These are phyloP conservation scores for Phytopythium sindhum DNA, from an alignment of 352 stramenopile genomes.

Conservation along the genomic window DNA sequence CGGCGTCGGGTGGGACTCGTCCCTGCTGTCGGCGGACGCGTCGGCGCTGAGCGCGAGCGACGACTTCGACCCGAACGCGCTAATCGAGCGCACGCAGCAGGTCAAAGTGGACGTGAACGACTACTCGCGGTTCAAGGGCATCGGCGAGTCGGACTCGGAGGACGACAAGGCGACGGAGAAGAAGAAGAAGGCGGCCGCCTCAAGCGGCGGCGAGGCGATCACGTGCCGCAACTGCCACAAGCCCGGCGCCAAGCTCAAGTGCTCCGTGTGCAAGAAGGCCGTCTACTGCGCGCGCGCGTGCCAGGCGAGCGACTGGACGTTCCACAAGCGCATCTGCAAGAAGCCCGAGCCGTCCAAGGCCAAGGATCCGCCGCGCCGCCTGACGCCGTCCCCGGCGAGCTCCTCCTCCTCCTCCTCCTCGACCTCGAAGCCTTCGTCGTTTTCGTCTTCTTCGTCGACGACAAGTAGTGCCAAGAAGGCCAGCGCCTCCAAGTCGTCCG, in stretches of 20 bases:
- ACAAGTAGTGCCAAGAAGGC: conserved; percentile 17
- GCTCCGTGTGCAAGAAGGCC: conserved; percentile 84
- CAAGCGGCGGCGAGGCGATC: conserved; percentile 4
- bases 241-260: conserved; percentile 76
- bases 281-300: conserved; percentile 78
- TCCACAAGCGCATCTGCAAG: conserved; percentile 88
- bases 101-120: conserved; percentile 76
- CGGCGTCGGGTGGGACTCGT: conserved; percentile 7
- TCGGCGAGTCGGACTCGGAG: conserved; percentile 48
- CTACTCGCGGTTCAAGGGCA: conserved; percentile 85
- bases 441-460: conserved; percentile 12
- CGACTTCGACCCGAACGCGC: conserved; percentile 31
- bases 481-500: conserved; percentile 23
- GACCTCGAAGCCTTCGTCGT: conserved; percentile 8
- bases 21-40: conserved; percentile 22
- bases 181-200: conserved; percentile 10
- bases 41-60: conserved; percentile 19
- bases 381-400: conserved; percentile 8
- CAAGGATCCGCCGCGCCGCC: conserved; percentile 24
- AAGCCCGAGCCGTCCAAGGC: conserved; percentile 69
- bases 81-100: conserved; percentile 62
- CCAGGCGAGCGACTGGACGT: conserved; percentile 81
- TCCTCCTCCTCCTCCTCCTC: conserved; percentile 5
- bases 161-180: conserved; percentile 26
- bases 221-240: conserved; percentile 82